A percentile compares a stretch with the other conserved stretches of the same genome.
Evolutionary conservation across 1,139 yeast genomes (phyloP).

Genomic region (Meyerozyma carpophila): DNA sequence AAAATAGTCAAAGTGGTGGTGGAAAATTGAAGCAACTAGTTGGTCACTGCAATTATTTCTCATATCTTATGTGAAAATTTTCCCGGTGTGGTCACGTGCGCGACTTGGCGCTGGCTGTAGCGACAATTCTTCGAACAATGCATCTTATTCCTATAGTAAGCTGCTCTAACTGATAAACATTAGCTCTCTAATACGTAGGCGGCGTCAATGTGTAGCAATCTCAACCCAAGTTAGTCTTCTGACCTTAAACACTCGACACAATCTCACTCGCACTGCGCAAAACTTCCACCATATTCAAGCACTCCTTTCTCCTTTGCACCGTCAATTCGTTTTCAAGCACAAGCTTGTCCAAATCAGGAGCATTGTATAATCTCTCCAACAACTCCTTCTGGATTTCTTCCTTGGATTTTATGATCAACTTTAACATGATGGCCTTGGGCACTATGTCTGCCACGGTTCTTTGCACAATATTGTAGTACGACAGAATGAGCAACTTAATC

Average conservation of each 20-base stretch:
- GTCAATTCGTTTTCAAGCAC: conserved; percentile 92
- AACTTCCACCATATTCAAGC: conserved; percentile 90
- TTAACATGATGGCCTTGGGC: conserved; percentile 93
- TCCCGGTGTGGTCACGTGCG: not conserved
- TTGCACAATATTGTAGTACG: conserved; percentile 89
- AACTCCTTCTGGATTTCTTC: conserved; percentile 86
- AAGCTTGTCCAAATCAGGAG: conserved; percentile 67
- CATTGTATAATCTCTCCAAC: conserved; percentile 78
- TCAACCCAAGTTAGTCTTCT: too few species aligned
- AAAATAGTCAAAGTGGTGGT: too few species aligned
- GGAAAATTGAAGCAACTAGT: too few species aligned
- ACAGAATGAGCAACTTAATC: conserved; percentile 81
- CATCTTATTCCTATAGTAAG: not conserved
- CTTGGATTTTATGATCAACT: conserved; percentile 78
- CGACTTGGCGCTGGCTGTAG: not conserved
- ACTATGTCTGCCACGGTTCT: conserved; percentile 89
- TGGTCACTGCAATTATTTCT: not conserved
- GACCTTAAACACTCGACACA: conserved; percentile 68
- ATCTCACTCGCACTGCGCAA: conserved; percentile 85
- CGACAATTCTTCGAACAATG: too few species aligned
- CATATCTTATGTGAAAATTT: not conserved
- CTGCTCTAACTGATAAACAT: not conserved
- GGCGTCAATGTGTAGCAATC: too few species aligned
- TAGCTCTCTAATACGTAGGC: not conserved
- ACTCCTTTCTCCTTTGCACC: conserved; percentile 91